Evolutionary conservation across 169 alveolate genomes (phyloP), one percentile per base, ranked within the genome.

Genomic region (Cryptosporidium meleagridis): DNA sequence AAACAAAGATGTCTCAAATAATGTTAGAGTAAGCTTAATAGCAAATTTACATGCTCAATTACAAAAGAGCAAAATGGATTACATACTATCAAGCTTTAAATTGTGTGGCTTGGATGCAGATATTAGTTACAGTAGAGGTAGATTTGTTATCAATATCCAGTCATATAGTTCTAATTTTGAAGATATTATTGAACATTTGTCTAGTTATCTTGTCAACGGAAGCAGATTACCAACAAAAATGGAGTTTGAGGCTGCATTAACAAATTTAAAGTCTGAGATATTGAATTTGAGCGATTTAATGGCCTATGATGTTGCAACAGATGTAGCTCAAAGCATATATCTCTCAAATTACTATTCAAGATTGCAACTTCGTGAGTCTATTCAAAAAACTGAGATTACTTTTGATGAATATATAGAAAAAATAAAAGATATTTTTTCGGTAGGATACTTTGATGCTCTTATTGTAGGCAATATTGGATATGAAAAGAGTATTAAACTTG

Each of bases 281-380:
- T 21, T 65, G 29, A 80, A 65, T 45, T 41, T 80, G 14, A 80
- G 89, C 31, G 80, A 80, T 2, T 7, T 31, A n/a, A 41, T 80
- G 75, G 89, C 89, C 26, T 80, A 80, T 80, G 89, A 80, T 37
- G 29, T 80, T 14, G 89, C 80, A 12, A 37, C 75, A 2, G 89
- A 80, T 35, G 44, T 80, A 7, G 89, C 89, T 16, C 35, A 41
- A n/a, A 80, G 89, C 31, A 52, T 53, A 12, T 80, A 80, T 45
- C 70, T 80, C 6, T 80, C 89, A 21, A 80, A 80, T 26, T 80
- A 80, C 12, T 44, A 80, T 62, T 80, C 89, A 8, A 51, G 45
- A 80, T 33, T 80, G 16, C 75, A 80, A 41, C 62, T 80, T 44
- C 69, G 75, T 9, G 89, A 80, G 2, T 23, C 75, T 80, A 37